phyloP scores from a whole-genome alignment of 148 eudicot genomes.

The Chenopodium formosanum region DNA sequence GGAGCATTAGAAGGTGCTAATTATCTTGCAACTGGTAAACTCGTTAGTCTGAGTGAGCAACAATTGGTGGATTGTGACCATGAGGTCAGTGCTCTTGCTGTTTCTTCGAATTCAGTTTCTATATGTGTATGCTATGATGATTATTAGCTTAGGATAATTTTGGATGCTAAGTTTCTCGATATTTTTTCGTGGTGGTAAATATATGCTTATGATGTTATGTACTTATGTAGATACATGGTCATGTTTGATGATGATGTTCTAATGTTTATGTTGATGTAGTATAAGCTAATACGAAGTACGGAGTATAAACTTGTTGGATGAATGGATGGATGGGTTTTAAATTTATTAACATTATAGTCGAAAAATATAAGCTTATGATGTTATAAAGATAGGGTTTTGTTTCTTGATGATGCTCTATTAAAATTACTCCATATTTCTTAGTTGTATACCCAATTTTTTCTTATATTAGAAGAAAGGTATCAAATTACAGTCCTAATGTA shows the following conservation, averaged over 20 bases:
- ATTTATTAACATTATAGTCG: too few species aligned
- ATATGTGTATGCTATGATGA: too few species aligned
- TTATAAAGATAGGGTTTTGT: background rate
- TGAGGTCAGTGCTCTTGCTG: slow-evolving; percentile 47
- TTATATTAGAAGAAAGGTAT: too few species aligned
- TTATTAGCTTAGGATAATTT: too few species aligned
- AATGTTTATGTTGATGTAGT: too few species aligned
- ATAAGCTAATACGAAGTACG: too few species aligned
- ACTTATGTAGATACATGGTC: background rate
- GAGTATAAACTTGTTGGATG: too few species aligned
- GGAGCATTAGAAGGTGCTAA: slow-evolving; percentile 93
- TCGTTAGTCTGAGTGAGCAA: slow-evolving; percentile 84
- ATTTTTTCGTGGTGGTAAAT: background rate
- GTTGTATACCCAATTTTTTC: background rate
- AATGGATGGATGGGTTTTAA: too few species aligned
- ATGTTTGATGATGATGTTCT: background rate
- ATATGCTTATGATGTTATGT: background rate
- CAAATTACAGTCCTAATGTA: too few species aligned
- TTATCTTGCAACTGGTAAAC: slow-evolving; percentile 69
- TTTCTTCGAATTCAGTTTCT: background rate
- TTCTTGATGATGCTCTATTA: background rate
- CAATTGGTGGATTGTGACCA: slow-evolving; percentile 92
- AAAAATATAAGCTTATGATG: background rate
- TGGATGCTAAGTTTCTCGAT: background rate
- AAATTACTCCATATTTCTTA: background rate